These are phyloP conservation scores for Gnomoniopsis smithogilvyi DNA, from an alignment of 2,329 filamentous ascomycete species.

Conservation along the genomic window DNA sequence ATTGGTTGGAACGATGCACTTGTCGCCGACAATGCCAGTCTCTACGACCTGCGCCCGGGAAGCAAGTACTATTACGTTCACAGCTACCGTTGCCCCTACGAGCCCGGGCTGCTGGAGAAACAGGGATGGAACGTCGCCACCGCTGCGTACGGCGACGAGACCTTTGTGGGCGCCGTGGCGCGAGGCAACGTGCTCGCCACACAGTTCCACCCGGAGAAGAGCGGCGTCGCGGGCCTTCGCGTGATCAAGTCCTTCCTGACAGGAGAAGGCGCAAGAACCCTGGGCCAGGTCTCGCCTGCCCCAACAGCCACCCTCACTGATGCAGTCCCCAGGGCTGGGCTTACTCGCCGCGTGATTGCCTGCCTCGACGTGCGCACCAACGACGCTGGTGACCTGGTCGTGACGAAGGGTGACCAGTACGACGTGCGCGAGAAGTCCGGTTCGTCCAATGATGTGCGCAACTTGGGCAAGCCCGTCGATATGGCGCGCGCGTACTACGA, in stretches of 20 bases:
- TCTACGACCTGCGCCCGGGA: constrained; percentile 75
- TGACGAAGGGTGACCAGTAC: constrained; percentile 98
- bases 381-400: constrained; percentile 89
- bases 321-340: constrained; percentile 41
- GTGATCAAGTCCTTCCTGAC: constrained; percentile 83
- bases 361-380: constrained; percentile 95
- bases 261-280: constrained; percentile 56
- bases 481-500: constrained; percentile 94
- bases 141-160: constrained; percentile 80
- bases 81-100: constrained; percentile 82
- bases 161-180: constrained; percentile 87
- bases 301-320: constrained; percentile 6
- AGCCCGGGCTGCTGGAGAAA: constrained; percentile 67
- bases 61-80: constrained; percentile 99
- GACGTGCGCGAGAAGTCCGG: constrained; percentile 87
- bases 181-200: constrained; percentile 84
- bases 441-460: constrained; percentile 66
- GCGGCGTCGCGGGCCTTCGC: constrained; percentile 80
- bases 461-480: constrained; percentile 94
- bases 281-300: constrained; percentile 34
- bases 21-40: constrained; percentile 44
- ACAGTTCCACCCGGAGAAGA: constrained; percentile 98
- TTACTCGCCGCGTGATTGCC: constrained; percentile 92
- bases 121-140: constrained; percentile 92
- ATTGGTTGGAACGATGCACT: constrained; percentile 97